Evolutionary conservation across 805 yeast genomes (phyloP).

Genomic region (Lachancea cidri): DNA sequence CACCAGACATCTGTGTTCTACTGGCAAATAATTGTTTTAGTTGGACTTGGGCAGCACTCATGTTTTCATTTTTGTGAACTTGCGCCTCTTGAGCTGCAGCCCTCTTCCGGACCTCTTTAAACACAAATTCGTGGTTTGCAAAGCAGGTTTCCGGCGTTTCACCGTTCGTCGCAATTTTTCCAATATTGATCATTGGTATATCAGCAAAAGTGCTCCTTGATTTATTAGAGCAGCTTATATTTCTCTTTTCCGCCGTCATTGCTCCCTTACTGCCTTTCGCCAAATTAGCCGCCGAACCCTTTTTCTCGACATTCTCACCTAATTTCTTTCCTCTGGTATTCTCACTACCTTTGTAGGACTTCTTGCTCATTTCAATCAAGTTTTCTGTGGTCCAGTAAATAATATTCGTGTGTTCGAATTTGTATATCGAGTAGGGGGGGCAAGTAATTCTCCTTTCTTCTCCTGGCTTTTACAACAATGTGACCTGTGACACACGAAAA

Average conservation of each 20-base stretch:
- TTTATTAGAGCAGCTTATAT: no score
- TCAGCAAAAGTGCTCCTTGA: no score
- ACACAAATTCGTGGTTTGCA: neutral
- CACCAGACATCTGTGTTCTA: no score
- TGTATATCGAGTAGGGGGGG: no score
- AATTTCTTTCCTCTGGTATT: neutral
- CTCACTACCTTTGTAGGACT: neutral
- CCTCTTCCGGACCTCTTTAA: neutral
- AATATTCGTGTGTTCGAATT: no score
- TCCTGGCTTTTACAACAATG: no score
- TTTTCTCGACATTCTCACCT: neutral
- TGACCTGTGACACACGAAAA: no score
- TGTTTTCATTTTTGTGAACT: neutral
- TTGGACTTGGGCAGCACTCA: neutral
- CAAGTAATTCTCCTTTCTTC: no score
- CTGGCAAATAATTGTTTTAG: neutral
- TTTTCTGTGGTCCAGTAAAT: no score
- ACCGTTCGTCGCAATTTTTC: no score
- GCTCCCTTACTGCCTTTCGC: neutral
- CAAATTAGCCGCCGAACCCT: neutral
- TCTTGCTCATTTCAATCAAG: neutral
- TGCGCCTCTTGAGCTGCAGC: neutral
- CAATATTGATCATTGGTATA: no score
- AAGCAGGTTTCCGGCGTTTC: neutral
- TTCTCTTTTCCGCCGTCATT: neutral